Percentiles rank a stretch among this genome's conserved stretches.
Evolutionary conservation across 2,329 filamentous ascomycete species (phyloP).

Genomic region (Aspergillus clavatus): DNA sequence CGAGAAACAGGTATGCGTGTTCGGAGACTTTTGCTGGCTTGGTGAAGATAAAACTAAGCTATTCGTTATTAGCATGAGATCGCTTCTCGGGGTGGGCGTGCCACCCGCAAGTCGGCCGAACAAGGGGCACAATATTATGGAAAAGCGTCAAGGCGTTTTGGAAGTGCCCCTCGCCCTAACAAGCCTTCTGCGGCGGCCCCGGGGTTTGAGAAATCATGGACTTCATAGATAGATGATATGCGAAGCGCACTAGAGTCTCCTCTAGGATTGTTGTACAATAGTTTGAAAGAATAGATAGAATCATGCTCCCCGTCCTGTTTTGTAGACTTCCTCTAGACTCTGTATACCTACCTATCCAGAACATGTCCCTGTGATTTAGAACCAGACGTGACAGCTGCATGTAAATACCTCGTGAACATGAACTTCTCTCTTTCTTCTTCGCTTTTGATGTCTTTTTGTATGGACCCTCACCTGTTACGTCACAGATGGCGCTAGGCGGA

Average conservation of each 20-base stretch:
- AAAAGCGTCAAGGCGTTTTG: neutral
- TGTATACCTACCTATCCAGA: too few relatives aligned
- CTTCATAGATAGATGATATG: slow-evolving; percentile 4
- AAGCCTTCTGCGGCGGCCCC: slow-evolving; percentile 18
- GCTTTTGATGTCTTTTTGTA: too few relatives aligned
- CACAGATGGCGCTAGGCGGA: neutral
- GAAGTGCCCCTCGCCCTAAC: neutral
- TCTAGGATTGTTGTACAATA: too few relatives aligned
- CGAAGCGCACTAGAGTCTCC: too few relatives aligned
- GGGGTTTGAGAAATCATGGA: slow-evolving; percentile 18
- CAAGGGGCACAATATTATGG: slow-evolving; percentile 7
- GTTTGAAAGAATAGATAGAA: too few relatives aligned
- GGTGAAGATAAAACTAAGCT: neutral
- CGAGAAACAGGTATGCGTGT: slow-evolving; percentile 23
- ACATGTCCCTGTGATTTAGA: too few relatives aligned
- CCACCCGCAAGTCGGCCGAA: slow-evolving; percentile 9
- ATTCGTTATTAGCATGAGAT: slow-evolving; percentile 17
- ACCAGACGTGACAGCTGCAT: too few relatives aligned
- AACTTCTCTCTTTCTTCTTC: too few relatives aligned
- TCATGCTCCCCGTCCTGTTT: too few relatives aligned
- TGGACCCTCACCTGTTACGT: neutral
- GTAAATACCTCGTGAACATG: too few relatives aligned
- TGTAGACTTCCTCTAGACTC: too few relatives aligned
- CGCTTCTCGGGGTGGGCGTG: slow-evolving; percentile 24
- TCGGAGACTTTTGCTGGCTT: neutral